These are phyloP conservation scores for Perkinsus marinus DNA, from an alignment of 169 alveolate species.

Conservation along the genomic window DNA sequence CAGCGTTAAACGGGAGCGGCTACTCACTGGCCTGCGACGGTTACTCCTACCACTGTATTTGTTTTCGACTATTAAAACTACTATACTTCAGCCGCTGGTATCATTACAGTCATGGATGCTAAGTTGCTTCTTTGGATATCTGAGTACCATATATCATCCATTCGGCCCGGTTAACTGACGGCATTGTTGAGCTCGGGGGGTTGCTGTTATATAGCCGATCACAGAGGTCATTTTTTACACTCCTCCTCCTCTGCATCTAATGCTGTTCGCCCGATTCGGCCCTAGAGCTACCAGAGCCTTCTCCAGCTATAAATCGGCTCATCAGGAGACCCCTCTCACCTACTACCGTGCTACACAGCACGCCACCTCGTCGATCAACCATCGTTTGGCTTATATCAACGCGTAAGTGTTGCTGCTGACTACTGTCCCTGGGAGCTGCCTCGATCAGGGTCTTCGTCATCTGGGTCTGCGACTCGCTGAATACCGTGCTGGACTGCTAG, in stretches of 20 bases:
- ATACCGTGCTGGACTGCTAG: not conserved
- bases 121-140: not conserved
- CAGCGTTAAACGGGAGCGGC: no score
- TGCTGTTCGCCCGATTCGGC: not conserved
- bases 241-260: not conserved
- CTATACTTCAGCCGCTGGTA: not conserved
- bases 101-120: not conserved
- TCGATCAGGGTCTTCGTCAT: not conserved
- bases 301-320: not conserved
- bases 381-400: constrained; percentile 20
- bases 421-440: no score
- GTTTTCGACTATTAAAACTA: not conserved
- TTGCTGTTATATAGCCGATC: not conserved
- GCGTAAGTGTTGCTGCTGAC: not conserved
- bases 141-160: not conserved
- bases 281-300: not conserved
- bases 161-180: no score
- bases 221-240: not conserved
- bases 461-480: not conserved
- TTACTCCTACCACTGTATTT: no score
- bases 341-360: constrained; percentile 20
- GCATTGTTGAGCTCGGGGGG: not conserved
- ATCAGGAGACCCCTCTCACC: constrained; percentile 26
- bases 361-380: constrained; percentile 17
- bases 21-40: no score